Conservation (phyloP, 257 asterid species). For the Coffea canephora region DNA sequence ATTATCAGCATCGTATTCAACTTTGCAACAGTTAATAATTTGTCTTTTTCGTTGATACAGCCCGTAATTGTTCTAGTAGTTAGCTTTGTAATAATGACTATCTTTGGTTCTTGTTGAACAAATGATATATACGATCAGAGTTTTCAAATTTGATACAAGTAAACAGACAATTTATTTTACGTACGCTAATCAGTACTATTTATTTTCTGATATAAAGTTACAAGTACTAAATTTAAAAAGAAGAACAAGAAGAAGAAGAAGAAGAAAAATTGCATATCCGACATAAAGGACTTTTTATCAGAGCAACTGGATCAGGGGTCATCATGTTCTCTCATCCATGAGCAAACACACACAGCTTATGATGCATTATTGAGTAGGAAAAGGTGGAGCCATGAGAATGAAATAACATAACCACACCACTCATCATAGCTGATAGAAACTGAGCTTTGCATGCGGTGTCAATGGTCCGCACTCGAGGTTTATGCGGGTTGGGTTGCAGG, state of each 20-base stretch:
- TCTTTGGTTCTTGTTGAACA: not conserved
- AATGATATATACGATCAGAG: no score
- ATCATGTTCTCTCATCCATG: slow-evolving; percentile 8
- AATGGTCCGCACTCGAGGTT: slow-evolving; percentile 1
- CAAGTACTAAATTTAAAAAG: not conserved
- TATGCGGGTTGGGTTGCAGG: slow-evolving; percentile 14
- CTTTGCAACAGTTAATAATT: not conserved
- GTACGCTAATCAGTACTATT: not conserved
- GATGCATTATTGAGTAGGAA: slow-evolving; percentile 5
- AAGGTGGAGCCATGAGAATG: slow-evolving; percentile 15
- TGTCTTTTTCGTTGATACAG: no score
- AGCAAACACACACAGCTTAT: not conserved
- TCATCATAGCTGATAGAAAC: not conserved
- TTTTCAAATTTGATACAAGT: not conserved
- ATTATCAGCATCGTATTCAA: no score
- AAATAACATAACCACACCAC: not conserved
- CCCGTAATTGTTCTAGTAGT: no score
- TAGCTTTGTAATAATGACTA: not conserved
- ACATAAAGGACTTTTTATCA: slow-evolving; percentile 8
- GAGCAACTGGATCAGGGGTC: not conserved
- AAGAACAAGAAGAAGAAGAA: no score
- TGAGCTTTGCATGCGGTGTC: slow-evolving; percentile 16
- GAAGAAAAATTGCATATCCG: not conserved
- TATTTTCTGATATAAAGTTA: not conserved
- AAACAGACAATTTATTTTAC: not conserved